Base-by-base conservation (phyloP, 345 rosid genomes). In the Bruguiera gymnorhiza region DNA sequence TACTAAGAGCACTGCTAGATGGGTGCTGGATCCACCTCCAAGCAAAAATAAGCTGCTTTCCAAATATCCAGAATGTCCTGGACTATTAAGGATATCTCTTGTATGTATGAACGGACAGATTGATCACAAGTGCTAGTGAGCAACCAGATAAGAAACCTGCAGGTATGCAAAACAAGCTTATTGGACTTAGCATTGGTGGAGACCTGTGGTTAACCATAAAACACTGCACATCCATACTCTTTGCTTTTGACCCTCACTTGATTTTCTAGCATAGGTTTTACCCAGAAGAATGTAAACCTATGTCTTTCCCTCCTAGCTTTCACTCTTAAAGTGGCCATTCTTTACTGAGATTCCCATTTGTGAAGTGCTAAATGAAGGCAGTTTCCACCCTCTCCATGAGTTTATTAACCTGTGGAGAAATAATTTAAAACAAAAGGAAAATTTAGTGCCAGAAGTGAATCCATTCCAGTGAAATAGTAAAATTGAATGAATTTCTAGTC, bases 61-160 rank as follows among this genome's bases (percentile, higher is more conserved):
- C 24, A 24, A 24, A 24, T 24, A 24, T 24, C 24, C 24, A 24
- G 24, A 24, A 24, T 24, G 24, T 24, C 24, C 24, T 24, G 24
- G 24, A 24, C 24, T 24, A 24, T 24, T 24, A 24, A 24, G 24
- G 24, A 24, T 24, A 24, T 24, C 24, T 24, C 24, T 24, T 24
- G 24, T 24, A 24, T 24, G 24, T 24, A 24, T 24, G 24, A 24
- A 24, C 24, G 24, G 24, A 24, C 24, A 24, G 73, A 89, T 73
- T 11, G 30, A 81, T 74, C 21, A 82, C 65, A 23, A 92, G 92
- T 58, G 96, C 92, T 16, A 74, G 62, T 19, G 88, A 68, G 76
- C 84, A 88, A 29, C 96, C 98, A 1, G 83, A 77, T 50, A 89
- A 84, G 71, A 78, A 78, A 16, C 98, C 97, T 89, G 74, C 36